Conservation (phyloP, 2,329 filamentous ascomycete genomes). For the Blastomyces gilchristii region DNA sequence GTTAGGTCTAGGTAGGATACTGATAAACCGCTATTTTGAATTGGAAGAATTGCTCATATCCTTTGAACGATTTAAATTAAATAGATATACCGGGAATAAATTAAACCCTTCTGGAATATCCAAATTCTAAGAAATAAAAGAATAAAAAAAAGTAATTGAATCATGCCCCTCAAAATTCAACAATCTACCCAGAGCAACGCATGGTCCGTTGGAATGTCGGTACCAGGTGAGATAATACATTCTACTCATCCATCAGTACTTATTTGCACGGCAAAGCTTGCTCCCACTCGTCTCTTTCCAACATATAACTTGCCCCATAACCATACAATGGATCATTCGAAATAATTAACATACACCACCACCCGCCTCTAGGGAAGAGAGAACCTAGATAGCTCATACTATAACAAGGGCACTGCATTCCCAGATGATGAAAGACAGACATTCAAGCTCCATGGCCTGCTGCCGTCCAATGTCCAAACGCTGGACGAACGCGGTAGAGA, state of each 20-base stretch:
- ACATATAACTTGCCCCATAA: too few relatives aligned
- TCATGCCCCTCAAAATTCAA: conserved; percentile 19
- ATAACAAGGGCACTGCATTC: conserved; percentile 81
- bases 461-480: conserved; percentile 62
- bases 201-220: conserved; percentile 24
- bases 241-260: neutral
- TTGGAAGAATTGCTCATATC: too few relatives aligned
- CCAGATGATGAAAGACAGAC: conserved; percentile 54
- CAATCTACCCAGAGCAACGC: conserved; percentile 24
- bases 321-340: too few relatives aligned
- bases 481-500: conserved; percentile 64
- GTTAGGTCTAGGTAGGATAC: too few relatives aligned
- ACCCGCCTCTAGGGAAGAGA: conserved; percentile 35
- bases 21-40: too few relatives aligned
- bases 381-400: conserved; percentile 54
- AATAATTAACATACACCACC: neutral
- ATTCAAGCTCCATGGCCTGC: conserved; percentile 62
- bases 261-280: neutral
- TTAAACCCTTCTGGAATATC: too few relatives aligned
- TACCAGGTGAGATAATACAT: conserved; percentile 18
- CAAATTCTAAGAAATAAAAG: too few relatives aligned
- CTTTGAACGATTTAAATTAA: too few relatives aligned
- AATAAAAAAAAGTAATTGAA: neutral
- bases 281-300: neutral
- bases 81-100: too few relatives aligned